phyloP scores from a whole-genome alignment of 257 asterid species.

The Euphrasia confusa region DNA sequence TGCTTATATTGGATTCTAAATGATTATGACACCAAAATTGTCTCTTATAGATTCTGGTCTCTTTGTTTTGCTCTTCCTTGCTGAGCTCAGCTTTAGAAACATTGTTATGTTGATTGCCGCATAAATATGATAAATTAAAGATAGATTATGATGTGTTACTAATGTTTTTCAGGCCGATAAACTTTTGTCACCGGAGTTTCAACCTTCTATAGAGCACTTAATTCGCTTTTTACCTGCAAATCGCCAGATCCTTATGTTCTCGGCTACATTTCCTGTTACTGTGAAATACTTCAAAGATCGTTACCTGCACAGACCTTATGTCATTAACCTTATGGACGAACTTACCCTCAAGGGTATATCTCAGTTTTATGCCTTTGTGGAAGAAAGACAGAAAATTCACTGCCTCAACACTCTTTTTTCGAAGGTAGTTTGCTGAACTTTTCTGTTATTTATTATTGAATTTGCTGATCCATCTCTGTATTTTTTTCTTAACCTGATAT shows the following conservation, averaged over 20 bases:
- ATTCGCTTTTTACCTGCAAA: slow-evolving; percentile 58
- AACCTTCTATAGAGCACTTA: slow-evolving; percentile 77
- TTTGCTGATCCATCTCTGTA: slow-evolving; percentile 12
- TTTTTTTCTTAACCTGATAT: slow-evolving; percentile 14
- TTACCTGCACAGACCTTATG: slow-evolving; percentile 60
- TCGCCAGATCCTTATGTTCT: slow-evolving; percentile 88
- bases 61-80: neutral
- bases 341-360: slow-evolving; percentile 91
- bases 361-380: slow-evolving; percentile 84
- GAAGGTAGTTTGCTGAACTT: slow-evolving; percentile 34
- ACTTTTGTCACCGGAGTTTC: slow-evolving; percentile 90
- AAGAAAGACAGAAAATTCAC: slow-evolving; percentile 90
- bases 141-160: slow-evolving; percentile 18
- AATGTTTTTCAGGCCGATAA: slow-evolving; percentile 76
- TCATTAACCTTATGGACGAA: slow-evolving; percentile 92
- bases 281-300: slow-evolving; percentile 83
- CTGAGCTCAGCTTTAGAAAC: neutral
- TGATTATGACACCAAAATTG: slow-evolving; percentile 12
- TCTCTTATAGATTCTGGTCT: slow-evolving; percentile 3
- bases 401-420: slow-evolving; percentile 87
- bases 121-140: slow-evolving; percentile 4
- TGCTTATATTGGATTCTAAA: slow-evolving; percentile 12
- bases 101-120: slow-evolving; percentile 18
- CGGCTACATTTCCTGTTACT: slow-evolving; percentile 87
- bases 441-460: slow-evolving; percentile 1